Conservation (phyloP, 176 grass and related monocot genomes). For the Ampelocalamus luodianensis region DNA sequence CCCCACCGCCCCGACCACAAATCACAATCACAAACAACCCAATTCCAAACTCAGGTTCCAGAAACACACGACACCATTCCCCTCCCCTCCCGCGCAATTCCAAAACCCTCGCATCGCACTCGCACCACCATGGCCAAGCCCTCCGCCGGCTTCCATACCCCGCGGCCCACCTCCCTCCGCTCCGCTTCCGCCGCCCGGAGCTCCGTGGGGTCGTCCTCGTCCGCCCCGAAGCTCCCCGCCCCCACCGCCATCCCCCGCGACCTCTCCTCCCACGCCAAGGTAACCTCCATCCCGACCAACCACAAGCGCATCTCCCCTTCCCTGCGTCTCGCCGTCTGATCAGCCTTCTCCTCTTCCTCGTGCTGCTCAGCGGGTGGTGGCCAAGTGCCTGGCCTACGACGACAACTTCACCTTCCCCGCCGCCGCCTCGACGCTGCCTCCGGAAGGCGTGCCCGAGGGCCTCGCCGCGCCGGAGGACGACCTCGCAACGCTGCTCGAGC, state of each 20-base stretch:
- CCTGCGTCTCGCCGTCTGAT: not conserved
- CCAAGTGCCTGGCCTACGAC: slow-evolving; percentile 49
- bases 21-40: not conserved
- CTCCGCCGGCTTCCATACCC: slow-evolving; percentile 27
- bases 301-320: not conserved
- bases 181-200: not conserved
- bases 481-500: slow-evolving; percentile 31
- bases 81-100: not conserved
- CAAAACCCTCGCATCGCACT: not conserved
- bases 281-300: not conserved
- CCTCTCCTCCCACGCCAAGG: slow-evolving; percentile 34
- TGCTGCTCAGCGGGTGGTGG: slow-evolving; percentile 11
- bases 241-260: not conserved
- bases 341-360: not conserved
- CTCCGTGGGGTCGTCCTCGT: slow-evolving; percentile 18
- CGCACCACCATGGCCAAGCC: slow-evolving; percentile 47
- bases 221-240: slow-evolving; percentile 22
- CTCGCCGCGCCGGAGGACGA: not conserved
- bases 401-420: not conserved
- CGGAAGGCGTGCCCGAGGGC: not conserved
- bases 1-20: not conserved
- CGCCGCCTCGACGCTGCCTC: not conserved
- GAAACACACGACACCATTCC: not conserved
- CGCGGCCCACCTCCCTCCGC: slow-evolving; percentile 36
- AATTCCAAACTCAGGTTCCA: too few relatives aligned